phyloP scores from a whole-genome alignment of 192 early-diverging fungal genomes.

The Backusella mclennaniae region DNA sequence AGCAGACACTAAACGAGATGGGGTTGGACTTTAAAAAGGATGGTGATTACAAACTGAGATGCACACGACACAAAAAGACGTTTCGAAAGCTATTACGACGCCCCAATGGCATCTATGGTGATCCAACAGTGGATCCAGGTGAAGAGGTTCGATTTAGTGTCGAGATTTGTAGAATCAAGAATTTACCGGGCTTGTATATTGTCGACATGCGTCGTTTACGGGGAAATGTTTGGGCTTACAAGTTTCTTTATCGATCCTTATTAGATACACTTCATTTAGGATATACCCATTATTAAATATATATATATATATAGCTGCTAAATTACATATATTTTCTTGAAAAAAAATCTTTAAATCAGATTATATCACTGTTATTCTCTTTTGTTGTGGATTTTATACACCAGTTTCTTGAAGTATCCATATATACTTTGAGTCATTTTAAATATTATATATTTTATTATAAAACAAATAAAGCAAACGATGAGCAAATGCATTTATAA shows the following conservation, averaged over 20 bases:
- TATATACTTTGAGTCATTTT: no score
- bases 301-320: not conserved
- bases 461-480: not conserved
- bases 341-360: no score
- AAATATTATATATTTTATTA: not conserved
- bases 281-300: constrained; percentile 2
- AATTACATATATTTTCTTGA: no score
- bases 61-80: not conserved
- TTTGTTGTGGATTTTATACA: not conserved
- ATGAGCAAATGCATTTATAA: no score
- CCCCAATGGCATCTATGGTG: constrained; percentile 46
- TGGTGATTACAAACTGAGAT: constrained; percentile 55
- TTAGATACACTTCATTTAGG: constrained; percentile 48
- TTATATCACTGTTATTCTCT: not conserved
- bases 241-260: constrained; percentile 68
- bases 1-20: constrained; percentile 49
- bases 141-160: constrained; percentile 90
- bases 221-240: constrained; percentile 78
- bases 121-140: constrained; percentile 54
- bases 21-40: constrained; percentile 56
- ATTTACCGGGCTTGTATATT: constrained; percentile 75
- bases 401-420: no score
- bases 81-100: constrained; percentile 26
- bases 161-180: constrained; percentile 90
- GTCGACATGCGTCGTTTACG: constrained; percentile 71